Evolutionary conservation across 495 filamentous ascomycete genomes (phyloP).

Genomic region (Penicillium tannophilum): DNA sequence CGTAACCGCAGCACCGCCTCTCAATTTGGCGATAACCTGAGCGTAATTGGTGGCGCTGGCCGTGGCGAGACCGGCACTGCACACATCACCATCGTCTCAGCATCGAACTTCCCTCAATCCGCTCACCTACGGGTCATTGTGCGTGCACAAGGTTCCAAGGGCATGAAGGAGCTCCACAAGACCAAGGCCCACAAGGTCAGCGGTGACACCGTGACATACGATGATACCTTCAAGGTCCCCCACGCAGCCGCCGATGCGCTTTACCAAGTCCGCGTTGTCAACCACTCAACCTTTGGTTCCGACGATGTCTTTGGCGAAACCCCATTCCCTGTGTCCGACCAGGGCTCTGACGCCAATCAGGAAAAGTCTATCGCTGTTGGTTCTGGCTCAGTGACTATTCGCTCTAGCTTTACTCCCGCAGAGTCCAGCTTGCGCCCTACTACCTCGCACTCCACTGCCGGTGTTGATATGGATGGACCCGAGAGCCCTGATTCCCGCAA

Average conservation of each 20-base stretch:
- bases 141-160: conserved; percentile 64
- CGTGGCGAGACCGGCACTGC: conserved; percentile 70
- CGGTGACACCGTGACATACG: conserved; percentile 55
- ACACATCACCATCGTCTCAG: conserved; percentile 76
- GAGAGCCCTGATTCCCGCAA: conserved; percentile 58
- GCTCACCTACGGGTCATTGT: conserved; percentile 83
- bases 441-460: conserved; percentile 41
- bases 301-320: conserved; percentile 81
- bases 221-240: conserved; percentile 75
- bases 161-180: conserved; percentile 78
- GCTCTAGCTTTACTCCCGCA: conserved; percentile 59
- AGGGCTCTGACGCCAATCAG: conserved; percentile 58
- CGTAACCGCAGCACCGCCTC: conserved; percentile 70
- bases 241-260: conserved; percentile 77
- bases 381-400: conserved; percentile 64
- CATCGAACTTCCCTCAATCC: conserved; percentile 72
- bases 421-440: conserved; percentile 36
- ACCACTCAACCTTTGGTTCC: conserved; percentile 78
- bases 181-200: conserved; percentile 74
- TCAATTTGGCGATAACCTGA: conserved; percentile 45
- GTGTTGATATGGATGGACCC: conserved; percentile 34
- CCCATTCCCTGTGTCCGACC: conserved; percentile 88
- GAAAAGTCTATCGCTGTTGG: conserved; percentile 78
- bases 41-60: conserved; percentile 52
- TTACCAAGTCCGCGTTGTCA: conserved; percentile 82